Evolutionary conservation across 2,329 filamentous ascomycete species (phyloP).

Genomic region (Neopestalotiopsis sp.): DNA sequence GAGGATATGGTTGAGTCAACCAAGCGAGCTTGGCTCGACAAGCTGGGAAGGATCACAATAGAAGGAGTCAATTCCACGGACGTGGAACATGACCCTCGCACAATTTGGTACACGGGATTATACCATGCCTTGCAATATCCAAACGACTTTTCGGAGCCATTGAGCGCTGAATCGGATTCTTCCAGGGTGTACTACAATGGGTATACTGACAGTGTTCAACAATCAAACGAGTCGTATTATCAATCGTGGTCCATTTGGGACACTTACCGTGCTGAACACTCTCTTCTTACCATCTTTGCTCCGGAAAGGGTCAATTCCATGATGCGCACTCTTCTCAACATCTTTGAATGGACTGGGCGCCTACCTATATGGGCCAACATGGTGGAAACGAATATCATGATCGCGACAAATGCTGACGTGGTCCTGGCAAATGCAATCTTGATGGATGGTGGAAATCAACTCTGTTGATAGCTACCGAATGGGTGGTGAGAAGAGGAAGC

Average conservation of each 20-base stretch:
- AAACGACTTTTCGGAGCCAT: conserved; percentile 52
- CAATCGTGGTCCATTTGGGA: conserved; percentile 59
- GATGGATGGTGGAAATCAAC: too few species aligned
- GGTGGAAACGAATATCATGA: conserved; percentile 57
- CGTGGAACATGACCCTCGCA: conserved; percentile 45
- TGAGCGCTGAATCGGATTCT: conserved; percentile 25
- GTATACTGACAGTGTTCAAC: conserved; percentile 51
- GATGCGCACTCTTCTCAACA: conserved; percentile 50
- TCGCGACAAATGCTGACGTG: conserved; percentile 53
- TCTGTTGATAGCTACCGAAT: too few species aligned
- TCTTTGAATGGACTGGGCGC: conserved; percentile 52
- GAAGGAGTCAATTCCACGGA: conserved; percentile 48
- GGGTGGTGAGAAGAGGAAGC: too few species aligned
- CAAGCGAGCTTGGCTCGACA: conserved; percentile 51
- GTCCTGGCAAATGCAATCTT: conserved; percentile 52
- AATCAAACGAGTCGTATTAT: conserved; percentile 50
- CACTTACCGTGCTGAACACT: conserved; percentile 53
- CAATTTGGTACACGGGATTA: conserved; percentile 51
- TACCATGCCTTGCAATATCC: conserved; percentile 55
- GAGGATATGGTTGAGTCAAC: conserved; percentile 44
- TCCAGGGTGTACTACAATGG: conserved; percentile 48
- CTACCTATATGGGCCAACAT: conserved; percentile 56
- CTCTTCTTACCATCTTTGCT: conserved; percentile 49
- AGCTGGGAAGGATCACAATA: conserved; percentile 48
- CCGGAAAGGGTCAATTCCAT: conserved; percentile 52